A percentile compares a stretch with the other conserved stretches of the same genome.
phyloP scores from a whole-genome alignment of 2,329 filamentous ascomycete genomes.

The Hortaea sp. region DNA sequence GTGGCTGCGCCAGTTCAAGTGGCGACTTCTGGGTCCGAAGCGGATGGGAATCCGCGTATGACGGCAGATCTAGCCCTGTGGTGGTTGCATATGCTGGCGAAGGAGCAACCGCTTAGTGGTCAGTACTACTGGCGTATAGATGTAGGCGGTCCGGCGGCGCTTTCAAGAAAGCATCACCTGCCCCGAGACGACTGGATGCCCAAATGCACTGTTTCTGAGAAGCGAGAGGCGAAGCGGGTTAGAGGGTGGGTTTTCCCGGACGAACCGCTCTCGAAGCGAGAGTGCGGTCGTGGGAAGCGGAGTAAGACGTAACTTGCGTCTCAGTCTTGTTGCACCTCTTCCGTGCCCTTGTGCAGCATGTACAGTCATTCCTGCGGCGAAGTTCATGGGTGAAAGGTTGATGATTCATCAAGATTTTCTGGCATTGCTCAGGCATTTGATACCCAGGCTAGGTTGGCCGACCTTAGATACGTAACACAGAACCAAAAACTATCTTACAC shows the following conservation, averaged over 20 bases:
- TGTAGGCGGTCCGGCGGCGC: slow-evolving; percentile 64
- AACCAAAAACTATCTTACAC: slow-evolving; percentile 36
- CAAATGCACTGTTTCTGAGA: slow-evolving; percentile 61
- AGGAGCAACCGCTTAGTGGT: slow-evolving; percentile 48
- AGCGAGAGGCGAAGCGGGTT: slow-evolving; percentile 62
- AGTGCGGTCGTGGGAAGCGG: slow-evolving; percentile 44
- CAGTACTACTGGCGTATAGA: slow-evolving; percentile 57
- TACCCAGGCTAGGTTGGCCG: neutral
- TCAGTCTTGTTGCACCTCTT: too few species aligned
- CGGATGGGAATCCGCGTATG: slow-evolving; percentile 39
- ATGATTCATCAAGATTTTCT: neutral
- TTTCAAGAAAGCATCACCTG: slow-evolving; percentile 59
- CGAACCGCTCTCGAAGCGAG: slow-evolving; percentile 60
- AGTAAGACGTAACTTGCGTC: neutral
- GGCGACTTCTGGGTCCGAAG: slow-evolving; percentile 23
- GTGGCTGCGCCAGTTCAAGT: slow-evolving; percentile 50
- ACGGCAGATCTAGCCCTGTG: slow-evolving; percentile 67
- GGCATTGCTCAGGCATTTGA: neutral
- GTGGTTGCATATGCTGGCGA: slow-evolving; percentile 64
- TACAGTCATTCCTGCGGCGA: neutral
- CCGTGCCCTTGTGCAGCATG: too few species aligned
- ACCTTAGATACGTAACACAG: neutral
- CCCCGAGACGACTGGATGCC: slow-evolving; percentile 69
- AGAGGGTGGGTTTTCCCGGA: slow-evolving; percentile 69
- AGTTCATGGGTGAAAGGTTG: neutral